phyloP scores from a whole-genome alignment of 257 asterid genomes.

The Verbascum thapsus region DNA sequence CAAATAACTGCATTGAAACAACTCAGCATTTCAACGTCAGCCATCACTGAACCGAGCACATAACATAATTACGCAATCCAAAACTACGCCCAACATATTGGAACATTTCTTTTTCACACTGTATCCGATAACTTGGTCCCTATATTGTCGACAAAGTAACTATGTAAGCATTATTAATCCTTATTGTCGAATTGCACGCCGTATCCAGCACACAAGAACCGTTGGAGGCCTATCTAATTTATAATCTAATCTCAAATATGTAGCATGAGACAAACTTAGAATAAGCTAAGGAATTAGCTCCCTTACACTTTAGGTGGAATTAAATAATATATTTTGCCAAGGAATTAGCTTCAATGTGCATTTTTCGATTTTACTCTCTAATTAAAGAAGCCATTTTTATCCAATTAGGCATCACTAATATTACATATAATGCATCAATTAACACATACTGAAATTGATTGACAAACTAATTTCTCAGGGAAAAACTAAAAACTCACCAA shows the following conservation, averaged over 20 bases:
- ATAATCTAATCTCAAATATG: constrained; percentile 23
- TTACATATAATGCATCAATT: not conserved
- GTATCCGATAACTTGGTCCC: constrained; percentile 17
- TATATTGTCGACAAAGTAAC: not conserved
- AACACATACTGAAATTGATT: constrained; percentile 9
- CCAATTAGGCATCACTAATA: constrained; percentile 11
- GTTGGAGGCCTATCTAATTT: constrained; percentile 21
- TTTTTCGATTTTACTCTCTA: not conserved
- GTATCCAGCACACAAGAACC: constrained; percentile 22
- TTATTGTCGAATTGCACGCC: constrained; percentile 10
- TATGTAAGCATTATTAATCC: not conserved
- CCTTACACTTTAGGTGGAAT: not conserved
- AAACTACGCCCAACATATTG: not conserved
- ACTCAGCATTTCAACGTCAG: constrained; percentile 25
- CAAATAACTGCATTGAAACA: constrained; percentile 10
- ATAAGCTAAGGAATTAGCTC: constrained; percentile 21
- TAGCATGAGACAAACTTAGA: constrained; percentile 4
- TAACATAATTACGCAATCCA: constrained; percentile 13
- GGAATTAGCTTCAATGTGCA: constrained; percentile 22
- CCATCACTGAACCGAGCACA: not conserved
- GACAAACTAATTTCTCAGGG: not conserved
- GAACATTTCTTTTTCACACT: constrained; percentile 11
- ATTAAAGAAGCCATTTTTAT: constrained; percentile 10
- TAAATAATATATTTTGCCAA: constrained; percentile 24
- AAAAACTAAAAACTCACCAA: constrained; percentile 58